Evolutionary conservation across 345 rosid species (phyloP).

Genomic region (Syzygium aromaticum): DNA sequence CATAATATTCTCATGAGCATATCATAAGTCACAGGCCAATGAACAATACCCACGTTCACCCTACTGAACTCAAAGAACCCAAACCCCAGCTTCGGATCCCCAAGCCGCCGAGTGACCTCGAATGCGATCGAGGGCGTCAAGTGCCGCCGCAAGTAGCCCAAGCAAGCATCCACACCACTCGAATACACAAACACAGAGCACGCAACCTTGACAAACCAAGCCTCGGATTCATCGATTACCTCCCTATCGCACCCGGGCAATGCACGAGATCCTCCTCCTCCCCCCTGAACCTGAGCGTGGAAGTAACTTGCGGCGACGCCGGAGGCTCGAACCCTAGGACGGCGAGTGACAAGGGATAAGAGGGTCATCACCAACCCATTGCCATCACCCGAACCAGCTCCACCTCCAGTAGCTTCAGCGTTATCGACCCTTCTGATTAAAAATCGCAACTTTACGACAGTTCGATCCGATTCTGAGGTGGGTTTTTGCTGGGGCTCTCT

Average conservation of each 20-base stretch:
- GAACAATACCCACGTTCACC: slow-evolving; percentile 34
- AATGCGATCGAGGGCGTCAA: slow-evolving; percentile 49
- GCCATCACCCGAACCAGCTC: slow-evolving; percentile 21
- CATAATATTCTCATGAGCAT: slow-evolving; percentile 53
- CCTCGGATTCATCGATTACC: slow-evolving; percentile 9
- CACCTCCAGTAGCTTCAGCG: neutral
- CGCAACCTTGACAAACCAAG: slow-evolving; percentile 70
- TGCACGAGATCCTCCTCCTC: slow-evolving; percentile 26
- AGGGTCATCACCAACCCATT: slow-evolving; percentile 43
- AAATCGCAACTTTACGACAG: neutral
- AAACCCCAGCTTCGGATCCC: slow-evolving; percentile 44
- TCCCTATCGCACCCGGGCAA: slow-evolving; percentile 11
- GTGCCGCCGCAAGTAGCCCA: slow-evolving; percentile 43
- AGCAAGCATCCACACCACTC: slow-evolving; percentile 29
- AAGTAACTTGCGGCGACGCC: slow-evolving; percentile 21
- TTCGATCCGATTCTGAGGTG: neutral
- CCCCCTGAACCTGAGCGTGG: slow-evolving; percentile 30
- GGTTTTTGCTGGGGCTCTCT: slow-evolving; percentile 3
- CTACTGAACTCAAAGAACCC: slow-evolving; percentile 67
- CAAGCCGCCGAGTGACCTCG: slow-evolving; percentile 54
- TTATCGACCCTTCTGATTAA: neutral
- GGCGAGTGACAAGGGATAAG: slow-evolving; percentile 16
- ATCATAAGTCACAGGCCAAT: slow-evolving; percentile 51
- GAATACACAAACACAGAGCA: slow-evolving; percentile 43
- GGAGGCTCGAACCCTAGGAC: slow-evolving; percentile 52